Evolutionary conservation across 192 early-diverging fungal species (phyloP).

Genomic region (Coemansia pectinata): DNA sequence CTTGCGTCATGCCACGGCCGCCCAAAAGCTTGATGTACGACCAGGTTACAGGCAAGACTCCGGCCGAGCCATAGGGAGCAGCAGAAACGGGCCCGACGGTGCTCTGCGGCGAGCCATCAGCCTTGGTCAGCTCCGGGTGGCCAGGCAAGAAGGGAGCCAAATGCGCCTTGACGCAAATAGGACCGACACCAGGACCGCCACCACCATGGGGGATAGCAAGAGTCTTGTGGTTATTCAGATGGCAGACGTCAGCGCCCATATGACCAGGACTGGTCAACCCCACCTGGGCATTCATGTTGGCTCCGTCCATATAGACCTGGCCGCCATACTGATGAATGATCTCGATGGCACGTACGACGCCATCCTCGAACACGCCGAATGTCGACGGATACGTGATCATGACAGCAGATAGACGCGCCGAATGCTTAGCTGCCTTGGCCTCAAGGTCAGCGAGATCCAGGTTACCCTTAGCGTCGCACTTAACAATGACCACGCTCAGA

Average conservation of each 20-base stretch:
- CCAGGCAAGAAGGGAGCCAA: constrained; percentile 90
- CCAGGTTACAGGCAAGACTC: constrained; percentile 98
- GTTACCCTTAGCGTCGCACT: constrained; percentile 91
- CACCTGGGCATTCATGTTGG: constrained; percentile 89
- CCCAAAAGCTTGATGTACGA: constrained; percentile 99
- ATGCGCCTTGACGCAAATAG: constrained; percentile 92
- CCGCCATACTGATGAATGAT: constrained; percentile 94
- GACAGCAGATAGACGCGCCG: constrained; percentile 83
- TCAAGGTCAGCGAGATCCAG: constrained; percentile 88
- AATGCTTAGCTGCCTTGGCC: constrained; percentile 86
- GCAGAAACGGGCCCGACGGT: constrained; percentile 93
- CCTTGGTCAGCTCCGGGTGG: constrained; percentile 77
- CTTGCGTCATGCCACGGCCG: constrained; percentile 82
- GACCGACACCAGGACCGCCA: constrained; percentile 98
- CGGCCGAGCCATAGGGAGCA: constrained; percentile 94
- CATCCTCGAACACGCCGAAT: constrained; percentile 97
- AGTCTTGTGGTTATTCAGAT: constrained; percentile 99
- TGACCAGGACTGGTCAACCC: constrained; percentile 84
- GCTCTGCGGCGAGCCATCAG: constrained; percentile 62
- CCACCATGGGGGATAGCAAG: constrained; percentile 99
- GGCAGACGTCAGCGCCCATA: constrained; percentile 99
- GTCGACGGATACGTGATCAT: constrained; percentile 99
- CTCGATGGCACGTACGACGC: constrained; percentile 81
- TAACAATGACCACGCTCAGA: constrained; percentile 88
- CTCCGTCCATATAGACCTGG: constrained; percentile 99